Percentiles rank a stretch among this genome's conserved stretches.
These are phyloP conservation scores for Aphanomyces euteiches DNA, from an alignment of 352 stramenopile genomes.

Conservation along the genomic window DNA sequence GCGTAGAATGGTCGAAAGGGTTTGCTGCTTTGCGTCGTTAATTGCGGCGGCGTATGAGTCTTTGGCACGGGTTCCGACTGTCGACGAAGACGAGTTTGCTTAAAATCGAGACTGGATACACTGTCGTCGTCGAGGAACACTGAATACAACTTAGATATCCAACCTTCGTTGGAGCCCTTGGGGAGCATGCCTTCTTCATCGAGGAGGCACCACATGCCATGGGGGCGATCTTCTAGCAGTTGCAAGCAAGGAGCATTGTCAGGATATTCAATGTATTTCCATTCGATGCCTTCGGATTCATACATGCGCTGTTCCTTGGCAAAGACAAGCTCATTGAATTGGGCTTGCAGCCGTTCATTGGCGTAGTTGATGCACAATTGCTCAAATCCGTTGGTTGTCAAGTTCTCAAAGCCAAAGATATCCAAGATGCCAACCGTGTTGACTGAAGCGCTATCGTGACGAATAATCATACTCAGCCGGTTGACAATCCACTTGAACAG, in stretches of 20 bases:
- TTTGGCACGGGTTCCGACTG: constrained; percentile 1
- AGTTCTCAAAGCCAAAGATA: constrained; percentile 87
- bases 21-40: neutral
- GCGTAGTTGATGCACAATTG: constrained; percentile 87
- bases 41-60: constrained; percentile 27
- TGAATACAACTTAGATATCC: constrained; percentile 79
- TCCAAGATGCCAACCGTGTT: constrained; percentile 78
- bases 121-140: constrained; percentile 48
- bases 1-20: constrained; percentile 54
- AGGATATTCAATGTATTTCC: constrained; percentile 69
- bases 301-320: constrained; percentile 83
- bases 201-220: constrained; percentile 73
- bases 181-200: constrained; percentile 83
- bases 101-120: neutral
- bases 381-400: constrained; percentile 79
- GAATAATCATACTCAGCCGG: constrained; percentile 74
- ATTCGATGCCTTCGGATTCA: constrained; percentile 81
- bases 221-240: constrained; percentile 79
- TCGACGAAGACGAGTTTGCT: neutral
- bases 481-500: constrained; percentile 95
- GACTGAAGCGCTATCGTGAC: constrained; percentile 37
- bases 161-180: constrained; percentile 73
- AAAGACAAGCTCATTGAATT: constrained; percentile 89
- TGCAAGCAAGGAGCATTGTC: constrained; percentile 76
- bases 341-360: constrained; percentile 77